Percentiles rank a stretch among this genome's conserved stretches.
Evolutionary conservation across 495 filamentous ascomycete species (phyloP).

Genomic region (Sabuloglossum arenarium): DNA sequence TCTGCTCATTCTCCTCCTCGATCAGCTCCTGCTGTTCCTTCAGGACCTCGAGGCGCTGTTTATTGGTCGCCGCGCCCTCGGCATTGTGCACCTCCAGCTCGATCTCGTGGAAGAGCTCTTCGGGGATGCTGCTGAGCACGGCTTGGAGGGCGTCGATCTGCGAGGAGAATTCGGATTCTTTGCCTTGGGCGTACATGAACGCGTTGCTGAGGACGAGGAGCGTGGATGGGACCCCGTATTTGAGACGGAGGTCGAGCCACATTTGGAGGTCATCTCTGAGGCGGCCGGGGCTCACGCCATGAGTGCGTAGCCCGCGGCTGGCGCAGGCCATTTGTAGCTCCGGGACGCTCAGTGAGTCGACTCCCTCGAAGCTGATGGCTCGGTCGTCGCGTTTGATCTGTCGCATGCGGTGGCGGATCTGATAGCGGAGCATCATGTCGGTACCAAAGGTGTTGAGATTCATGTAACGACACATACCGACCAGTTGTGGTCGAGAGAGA

Average conservation of each 20-base stretch:
- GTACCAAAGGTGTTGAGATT: constrained; percentile 94
- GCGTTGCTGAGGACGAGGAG: constrained; percentile 91
- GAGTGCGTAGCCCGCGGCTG: constrained; percentile 76
- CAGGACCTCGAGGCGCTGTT: constrained; percentile 95
- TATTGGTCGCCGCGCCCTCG: constrained; percentile 95
- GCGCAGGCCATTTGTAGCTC: constrained; percentile 86
- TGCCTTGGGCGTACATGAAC: constrained; percentile 84
- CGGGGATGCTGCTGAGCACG: constrained; percentile 82
- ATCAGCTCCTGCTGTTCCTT: constrained; percentile 98
- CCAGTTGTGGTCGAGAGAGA: constrained; percentile 81
- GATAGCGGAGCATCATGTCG: constrained; percentile 93
- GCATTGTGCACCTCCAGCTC: constrained; percentile 95
- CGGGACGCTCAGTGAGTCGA: constrained; percentile 77
- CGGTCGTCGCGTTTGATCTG: constrained; percentile 97
- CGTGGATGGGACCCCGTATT: constrained; percentile 82
- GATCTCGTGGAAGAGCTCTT: constrained; percentile 98
- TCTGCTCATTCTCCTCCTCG: constrained; percentile 87
- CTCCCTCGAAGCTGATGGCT: constrained; percentile 86
- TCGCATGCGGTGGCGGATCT: constrained; percentile 91
- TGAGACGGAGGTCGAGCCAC: constrained; percentile 88
- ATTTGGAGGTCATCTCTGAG: constrained; percentile 81
- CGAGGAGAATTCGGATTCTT: constrained; percentile 65
- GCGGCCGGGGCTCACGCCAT: constrained; percentile 69
- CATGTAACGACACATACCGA: constrained; percentile 97
- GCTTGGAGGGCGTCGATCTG: constrained; percentile 89